A percentile compares a stretch with the other conserved stretches of the same genome.
phyloP scores from a whole-genome alignment of 768 basidiomycete species.

The Gloeophyllum trabeum region DNA sequence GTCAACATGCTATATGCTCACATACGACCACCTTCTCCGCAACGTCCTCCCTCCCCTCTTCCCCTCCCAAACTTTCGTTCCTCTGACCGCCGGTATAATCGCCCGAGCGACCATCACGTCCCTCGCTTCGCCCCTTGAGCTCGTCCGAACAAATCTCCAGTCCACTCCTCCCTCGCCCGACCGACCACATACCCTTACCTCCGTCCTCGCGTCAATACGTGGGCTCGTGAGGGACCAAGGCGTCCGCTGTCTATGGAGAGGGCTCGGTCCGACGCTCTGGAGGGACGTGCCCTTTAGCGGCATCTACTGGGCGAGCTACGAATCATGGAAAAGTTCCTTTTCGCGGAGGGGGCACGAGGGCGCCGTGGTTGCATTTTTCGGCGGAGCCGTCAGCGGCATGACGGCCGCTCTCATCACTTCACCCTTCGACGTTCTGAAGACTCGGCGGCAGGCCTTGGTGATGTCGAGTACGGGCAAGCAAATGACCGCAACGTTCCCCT shows the following conservation, averaged over 20 bases:
- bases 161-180: constrained; percentile 66
- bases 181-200: constrained; percentile 67
- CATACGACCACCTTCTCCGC: constrained; percentile 80
- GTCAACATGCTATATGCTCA: constrained; percentile 88
- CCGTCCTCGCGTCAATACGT: constrained; percentile 56
- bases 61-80: constrained; percentile 42
- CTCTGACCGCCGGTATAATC: constrained; percentile 72
- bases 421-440: constrained; percentile 96
- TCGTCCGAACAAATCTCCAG: constrained; percentile 88
- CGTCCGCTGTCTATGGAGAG: constrained; percentile 71
- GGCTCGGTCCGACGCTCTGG: constrained; percentile 88
- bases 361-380: constrained; percentile 68
- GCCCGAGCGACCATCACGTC: constrained; percentile 76
- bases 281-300: constrained; percentile 97
- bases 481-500: constrained; percentile 41
- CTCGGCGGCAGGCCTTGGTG: constrained; percentile 75
- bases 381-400: constrained; percentile 84
- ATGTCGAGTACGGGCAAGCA: constrained; percentile 37
- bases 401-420: constrained; percentile 81
- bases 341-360: constrained; percentile 41
- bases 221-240: constrained; percentile 53
- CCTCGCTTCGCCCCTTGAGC: constrained; percentile 78
- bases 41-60: constrained; percentile 50
- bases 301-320: constrained; percentile 94
- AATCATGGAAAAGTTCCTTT: constrained; percentile 63